Evolutionary conservation across 805 yeast genomes (phyloP), one percentile per base, ranked within the genome.

Genomic region (Ascoidea asiatica): DNA sequence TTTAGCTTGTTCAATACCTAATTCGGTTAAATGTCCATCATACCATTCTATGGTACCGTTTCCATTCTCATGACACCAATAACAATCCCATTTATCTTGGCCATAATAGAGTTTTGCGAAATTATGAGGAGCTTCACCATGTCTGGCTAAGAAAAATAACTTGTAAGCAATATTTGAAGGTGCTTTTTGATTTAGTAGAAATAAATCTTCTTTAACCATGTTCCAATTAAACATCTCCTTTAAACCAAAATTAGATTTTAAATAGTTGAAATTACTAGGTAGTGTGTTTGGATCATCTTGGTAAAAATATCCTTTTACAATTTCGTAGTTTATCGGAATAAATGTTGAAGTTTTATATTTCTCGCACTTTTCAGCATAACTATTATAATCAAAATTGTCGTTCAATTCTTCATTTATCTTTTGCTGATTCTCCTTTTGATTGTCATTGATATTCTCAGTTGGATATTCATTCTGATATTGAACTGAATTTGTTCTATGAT

Each of bases 81-180:
- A 54, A 40, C 60, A 62, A 46, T 70, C 65, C 76, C 76, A 72
- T 13, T 52, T 65, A 35, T 61, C 55, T 35, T 65, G 61, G 15
- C 77, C 78, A 51, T 72, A 72, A 43, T 59, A 60, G 17, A 59
- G 43, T 50, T 70, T 69, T 21, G 72, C 75, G 45, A 62, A 53
- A 51, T 73, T 73, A 52, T 73, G 79, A 52, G 52, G 71, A 1
- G 78, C 79, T 49, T 73, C 74, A 4, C 77, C 78, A 48, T 73
- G 79, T 43, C 79, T 63, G 4, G 72, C 76, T 35, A 72, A 59
- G 47, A 66, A 66, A 37, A 73, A 55, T 8, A 73, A 52, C 53
- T 73, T 73, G 56, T 70, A 72, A 4, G 48, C 44, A 18, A 53
- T 63, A 44, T 62, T 54, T 2, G 41, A 42, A 3, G 53, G 53